Conservation (phyloP, 228 moss, liverwort and hornwort genomes). For the Sphagnum magellanicum region DNA sequence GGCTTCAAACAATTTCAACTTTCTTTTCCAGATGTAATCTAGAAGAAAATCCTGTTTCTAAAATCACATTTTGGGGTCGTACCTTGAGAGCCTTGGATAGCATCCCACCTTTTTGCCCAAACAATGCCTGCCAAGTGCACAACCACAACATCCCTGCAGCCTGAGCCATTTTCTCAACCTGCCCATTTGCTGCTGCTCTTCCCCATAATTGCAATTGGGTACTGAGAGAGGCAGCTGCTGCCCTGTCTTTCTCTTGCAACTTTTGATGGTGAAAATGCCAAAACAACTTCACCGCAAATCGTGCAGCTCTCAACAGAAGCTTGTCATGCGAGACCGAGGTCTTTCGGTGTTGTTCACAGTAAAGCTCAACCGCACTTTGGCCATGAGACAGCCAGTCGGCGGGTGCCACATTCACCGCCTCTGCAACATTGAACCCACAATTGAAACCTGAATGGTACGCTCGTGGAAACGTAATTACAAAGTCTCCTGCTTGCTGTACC, state of each 20-base stretch:
- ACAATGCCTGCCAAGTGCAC: conserved; percentile 47
- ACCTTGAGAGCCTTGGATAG: conserved; percentile 56
- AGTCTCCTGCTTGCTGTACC: conserved; percentile 44
- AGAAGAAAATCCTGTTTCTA: background rate
- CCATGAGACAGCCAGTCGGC: conserved; percentile 64
- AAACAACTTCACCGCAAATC: conserved; percentile 43
- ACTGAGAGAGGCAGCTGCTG: background rate
- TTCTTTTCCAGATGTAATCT: background rate
- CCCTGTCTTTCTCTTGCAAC: background rate
- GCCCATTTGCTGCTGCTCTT: background rate
- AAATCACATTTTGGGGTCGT: conserved; percentile 1
- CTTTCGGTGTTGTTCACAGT: conserved; percentile 40
- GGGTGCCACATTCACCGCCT: conserved; percentile 61
- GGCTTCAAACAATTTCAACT: too few species aligned
- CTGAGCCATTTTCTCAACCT: background rate
- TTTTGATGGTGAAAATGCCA: conserved; percentile 28
- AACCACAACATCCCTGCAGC: conserved; percentile 22
- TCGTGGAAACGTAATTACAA: conserved; percentile 59
- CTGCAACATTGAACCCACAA: conserved; percentile 56
- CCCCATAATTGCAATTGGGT: too few species aligned
- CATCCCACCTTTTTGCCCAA: conserved; percentile 43
- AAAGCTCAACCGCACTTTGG: conserved; percentile 51
- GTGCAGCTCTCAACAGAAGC: conserved; percentile 44
- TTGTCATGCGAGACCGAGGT: conserved; percentile 59
- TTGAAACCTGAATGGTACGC: conserved; percentile 62